Conservation (phyloP, 441 rosid genomes). For the Pelargonium fulgidum region DNA sequence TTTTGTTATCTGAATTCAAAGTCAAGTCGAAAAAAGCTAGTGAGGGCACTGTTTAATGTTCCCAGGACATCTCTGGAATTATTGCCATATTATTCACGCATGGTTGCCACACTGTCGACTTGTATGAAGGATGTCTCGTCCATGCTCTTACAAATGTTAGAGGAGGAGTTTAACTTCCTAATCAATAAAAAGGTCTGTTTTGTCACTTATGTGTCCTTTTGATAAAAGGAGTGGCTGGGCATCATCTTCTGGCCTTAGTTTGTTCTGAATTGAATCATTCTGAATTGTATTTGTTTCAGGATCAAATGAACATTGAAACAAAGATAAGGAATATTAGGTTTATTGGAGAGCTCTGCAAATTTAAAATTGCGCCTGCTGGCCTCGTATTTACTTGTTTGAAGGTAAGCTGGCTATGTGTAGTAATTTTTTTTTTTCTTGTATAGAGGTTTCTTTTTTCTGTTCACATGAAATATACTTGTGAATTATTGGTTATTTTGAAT, state of each 20-base stretch:
- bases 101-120: slow-evolving; percentile 90
- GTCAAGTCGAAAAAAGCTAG: slow-evolving; percentile 91
- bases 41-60: slow-evolving; percentile 86
- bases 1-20: slow-evolving; percentile 94
- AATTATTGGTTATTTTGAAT: neutral
- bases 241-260: slow-evolving; percentile 10
- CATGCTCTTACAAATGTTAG: slow-evolving; percentile 88
- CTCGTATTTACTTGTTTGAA: slow-evolving; percentile 92
- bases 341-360: slow-evolving; percentile 98
- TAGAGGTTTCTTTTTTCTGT: neutral
- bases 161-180: slow-evolving; percentile 95
- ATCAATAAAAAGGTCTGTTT: slow-evolving; percentile 82
- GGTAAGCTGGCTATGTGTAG: slow-evolving; percentile 35
- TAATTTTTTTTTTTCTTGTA: too few species aligned
- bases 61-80: slow-evolving; percentile 96
- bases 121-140: slow-evolving; percentile 93
- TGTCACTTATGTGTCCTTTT: slow-evolving; percentile 11
- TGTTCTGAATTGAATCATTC: slow-evolving; percentile 3
- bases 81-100: slow-evolving; percentile 87
- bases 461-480: neutral
- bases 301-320: slow-evolving; percentile 99
- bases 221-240: slow-evolving; percentile 17
- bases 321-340: slow-evolving; percentile 96
- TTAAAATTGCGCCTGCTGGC: slow-evolving; percentile 73
- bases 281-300: slow-evolving; percentile 49